phyloP scores from a whole-genome alignment of 768 basidiomycete genomes.

The Leccinum incarnatum region DNA sequence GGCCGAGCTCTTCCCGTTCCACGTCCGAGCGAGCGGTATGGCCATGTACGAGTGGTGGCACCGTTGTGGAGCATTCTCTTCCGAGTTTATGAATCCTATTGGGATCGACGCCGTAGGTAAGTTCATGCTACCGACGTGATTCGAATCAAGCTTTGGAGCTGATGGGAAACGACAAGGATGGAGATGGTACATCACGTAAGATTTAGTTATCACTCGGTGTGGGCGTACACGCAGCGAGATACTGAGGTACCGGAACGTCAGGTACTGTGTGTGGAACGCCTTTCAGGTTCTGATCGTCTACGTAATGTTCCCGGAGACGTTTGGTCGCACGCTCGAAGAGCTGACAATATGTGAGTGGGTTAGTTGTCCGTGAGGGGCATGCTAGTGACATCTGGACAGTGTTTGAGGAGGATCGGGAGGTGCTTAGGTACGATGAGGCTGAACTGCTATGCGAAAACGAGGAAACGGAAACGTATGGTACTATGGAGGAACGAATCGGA shows the following conservation, averaged over 20 bases:
- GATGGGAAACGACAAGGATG: background rate
- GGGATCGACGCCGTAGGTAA: background rate
- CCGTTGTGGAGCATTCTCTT: background rate
- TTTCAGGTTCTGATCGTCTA: background rate
- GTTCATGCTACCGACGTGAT: background rate
- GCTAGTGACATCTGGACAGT: background rate
- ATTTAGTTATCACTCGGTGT: background rate
- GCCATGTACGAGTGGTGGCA: background rate
- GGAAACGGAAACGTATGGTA: background rate
- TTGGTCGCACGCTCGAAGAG: background rate
- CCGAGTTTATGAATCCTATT: background rate
- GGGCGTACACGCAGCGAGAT: no score
- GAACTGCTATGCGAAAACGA: background rate
- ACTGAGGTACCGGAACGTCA: background rate
- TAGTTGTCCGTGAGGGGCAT: background rate
- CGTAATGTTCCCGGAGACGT: background rate
- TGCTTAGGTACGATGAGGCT: background rate
- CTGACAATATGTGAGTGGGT: background rate
- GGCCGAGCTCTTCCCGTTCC: background rate
- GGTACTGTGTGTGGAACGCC: background rate
- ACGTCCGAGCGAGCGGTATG: background rate
- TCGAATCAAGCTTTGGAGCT: background rate
- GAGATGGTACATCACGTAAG: background rate
- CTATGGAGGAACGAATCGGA: background rate
- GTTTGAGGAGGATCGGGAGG: background rate